Evolutionary conservation across 2,329 filamentous ascomycete genomes (phyloP), one percentile per base, ranked within the genome.

Genomic region (Fusarium tanahbumbuense): DNA sequence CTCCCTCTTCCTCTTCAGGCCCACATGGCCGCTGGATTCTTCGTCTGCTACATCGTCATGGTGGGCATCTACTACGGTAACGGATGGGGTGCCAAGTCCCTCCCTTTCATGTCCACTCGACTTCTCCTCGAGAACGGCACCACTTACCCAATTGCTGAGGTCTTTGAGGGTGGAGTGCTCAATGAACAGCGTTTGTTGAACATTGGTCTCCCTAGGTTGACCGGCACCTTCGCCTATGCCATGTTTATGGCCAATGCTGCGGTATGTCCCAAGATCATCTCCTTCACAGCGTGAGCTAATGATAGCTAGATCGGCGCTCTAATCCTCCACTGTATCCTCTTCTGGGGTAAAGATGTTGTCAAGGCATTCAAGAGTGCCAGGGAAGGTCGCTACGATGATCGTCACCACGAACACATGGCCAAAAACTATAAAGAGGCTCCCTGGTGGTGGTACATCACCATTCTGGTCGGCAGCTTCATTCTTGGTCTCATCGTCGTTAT

Each of bases 231-330:
- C 68, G 85, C 85, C 0, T 87, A 83, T 46, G 77, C 82, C 3
- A 81, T 88, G 79, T 83, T 88, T 64, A 88, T 88, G 79, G 84
- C 86, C 4, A 88, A 88, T 75, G 84, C 84, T 65, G 85, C 86
- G 32, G 84, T 85, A 77, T 75, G 83, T 81, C 15, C 22, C 15
- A 7, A 2, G n/a, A 3, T 3, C 15, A 12, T 10, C 5, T 1
- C 18, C 4, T 15, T 10, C 8, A 1, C 15, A 15, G 15, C 4
- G 7, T 0, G 30, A 47, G 3, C 13, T 58, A n/a, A 62, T 18
- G 4, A 25, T 34, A n/a, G 10, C 4, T 61, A 85, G 82, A 89
- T 89, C 50, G 87, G 87, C 3, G 87, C 87, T 8, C 73, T 88
- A 25, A 78, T 88, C 28, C 74, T 80, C 5, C 87, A 89, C 64